Evolutionary conservation across 805 yeast species (phyloP), one percentile per base, ranked within the genome.

Genomic region (Sungouiozyma ichnusensis): DNA sequence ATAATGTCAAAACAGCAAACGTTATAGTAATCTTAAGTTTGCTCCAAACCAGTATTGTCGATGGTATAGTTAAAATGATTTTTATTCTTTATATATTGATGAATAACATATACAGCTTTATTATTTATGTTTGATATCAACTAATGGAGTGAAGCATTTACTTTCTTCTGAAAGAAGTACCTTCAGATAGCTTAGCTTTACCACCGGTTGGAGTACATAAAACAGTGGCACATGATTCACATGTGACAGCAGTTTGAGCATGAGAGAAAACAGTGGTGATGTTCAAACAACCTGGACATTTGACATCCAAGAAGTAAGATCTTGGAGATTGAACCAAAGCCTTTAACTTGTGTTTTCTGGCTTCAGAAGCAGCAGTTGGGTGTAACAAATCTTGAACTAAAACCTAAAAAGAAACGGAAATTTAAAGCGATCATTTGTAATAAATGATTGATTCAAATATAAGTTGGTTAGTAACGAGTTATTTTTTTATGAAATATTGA

Each of bases 141-240:
- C 29, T 24, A 24, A n/a, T n/a, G 6, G 29, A 24, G 29, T 24
- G 29, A 24, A 24, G 29, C 18, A 24, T 57, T 82, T 85, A 90
- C 86, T 90, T 92, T 76, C 86, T 85, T 83, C 97, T 87, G 92
- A 87, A 92, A 64, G 98, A 92, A 69, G 94, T 85, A 73, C 99
- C 99, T 77, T 94, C 98, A 62, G 97, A 87, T 71, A 92, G 81
- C 75, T 83, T 87, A 67, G 97, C 97, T 81, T 92, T 92, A 79
- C 99, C 99, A 79, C 99, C 99, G 58, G 97, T 84, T 69, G 99
- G 99, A 66, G 92, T 82, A 76, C 97, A 88, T 68, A 92, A 83
- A 55, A 92, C 97, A 57, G 96, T 86, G 58, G 97, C 81, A 77
- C 99, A 92, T 44, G 94, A 80, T 67, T 94, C 97, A 80, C 99